Percentiles rank a stretch among this genome's conserved stretches.
These are phyloP conservation scores for Stenogyne calaminthoides DNA, from an alignment of 305 asterid genomes.

Conservation along the genomic window DNA sequence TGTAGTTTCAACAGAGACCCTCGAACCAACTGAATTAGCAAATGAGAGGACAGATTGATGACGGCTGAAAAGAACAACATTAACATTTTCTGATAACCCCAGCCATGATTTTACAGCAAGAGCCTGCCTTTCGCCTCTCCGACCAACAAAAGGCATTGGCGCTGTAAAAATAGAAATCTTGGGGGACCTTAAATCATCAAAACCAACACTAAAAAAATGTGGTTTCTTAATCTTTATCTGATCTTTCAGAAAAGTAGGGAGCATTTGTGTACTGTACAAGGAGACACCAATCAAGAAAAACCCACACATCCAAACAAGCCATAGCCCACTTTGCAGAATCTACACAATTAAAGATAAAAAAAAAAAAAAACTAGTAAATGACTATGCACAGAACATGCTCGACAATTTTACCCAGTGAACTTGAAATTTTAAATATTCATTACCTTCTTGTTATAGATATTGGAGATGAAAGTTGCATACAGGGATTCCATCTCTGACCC, in stretches of 20 bases:
- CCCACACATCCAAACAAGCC: conserved; percentile 82
- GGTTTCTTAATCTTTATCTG: conserved; percentile 37
- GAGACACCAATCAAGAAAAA: conserved; percentile 64
- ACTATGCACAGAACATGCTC: conserved; percentile 9
- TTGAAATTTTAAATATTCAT: conserved; percentile 17
- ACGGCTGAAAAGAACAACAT: conserved; percentile 74
- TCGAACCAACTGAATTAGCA: conserved; percentile 56
- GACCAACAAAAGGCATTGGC: conserved; percentile 71
- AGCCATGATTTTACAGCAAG: conserved; percentile 92
- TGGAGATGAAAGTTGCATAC: conserved; percentile 27
- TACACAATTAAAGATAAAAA: conserved; percentile 31
- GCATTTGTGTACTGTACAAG: conserved; percentile 68
- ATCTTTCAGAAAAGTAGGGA: conserved; percentile 46
- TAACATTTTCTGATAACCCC: conserved; percentile 56
- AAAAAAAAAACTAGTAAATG: background rate
- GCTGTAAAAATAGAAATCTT: conserved; percentile 74
- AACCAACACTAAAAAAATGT: conserved; percentile 10
- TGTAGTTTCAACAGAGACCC: conserved; percentile 69
- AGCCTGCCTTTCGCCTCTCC: conserved; percentile 61
- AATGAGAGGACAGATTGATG: conserved; percentile 75
- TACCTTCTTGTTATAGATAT: conserved; percentile 48
- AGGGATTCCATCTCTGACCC: conserved; percentile 36
- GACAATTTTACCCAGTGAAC: conserved; percentile 25
- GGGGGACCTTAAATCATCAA: conserved; percentile 46
- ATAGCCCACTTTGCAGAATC: conserved; percentile 66